Evolutionary conservation across 495 filamentous ascomycete species (phyloP).

Genomic region (Podospora bellae-mahoneyi): DNA sequence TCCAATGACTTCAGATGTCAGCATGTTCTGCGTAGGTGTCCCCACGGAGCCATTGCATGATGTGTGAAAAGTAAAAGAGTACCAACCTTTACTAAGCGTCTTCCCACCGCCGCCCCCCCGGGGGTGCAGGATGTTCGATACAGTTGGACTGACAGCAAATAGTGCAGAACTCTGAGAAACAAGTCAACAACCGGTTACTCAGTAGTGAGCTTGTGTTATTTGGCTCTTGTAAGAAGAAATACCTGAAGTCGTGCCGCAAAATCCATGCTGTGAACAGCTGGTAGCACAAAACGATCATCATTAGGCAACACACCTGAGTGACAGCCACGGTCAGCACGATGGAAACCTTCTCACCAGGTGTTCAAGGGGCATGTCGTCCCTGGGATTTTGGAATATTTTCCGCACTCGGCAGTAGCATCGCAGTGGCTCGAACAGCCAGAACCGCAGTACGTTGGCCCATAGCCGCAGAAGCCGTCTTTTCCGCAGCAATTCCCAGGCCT

Average conservation of each 20-base stretch:
- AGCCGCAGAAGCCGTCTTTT: no score
- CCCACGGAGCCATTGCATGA: no score
- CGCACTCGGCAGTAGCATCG: constrained; percentile 35
- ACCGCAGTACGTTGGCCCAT: constrained; percentile 19
- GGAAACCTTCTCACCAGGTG: constrained; percentile 6
- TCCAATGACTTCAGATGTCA: background rate
- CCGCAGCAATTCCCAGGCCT: no score
- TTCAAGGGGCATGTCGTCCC: constrained; percentile 32
- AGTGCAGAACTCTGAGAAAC: background rate
- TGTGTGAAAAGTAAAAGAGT: no score
- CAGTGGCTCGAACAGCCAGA: constrained; percentile 29
- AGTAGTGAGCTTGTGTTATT: no score
- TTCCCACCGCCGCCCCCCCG: background rate
- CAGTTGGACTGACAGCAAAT: background rate
- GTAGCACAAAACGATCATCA: no score
- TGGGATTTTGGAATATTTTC: constrained; percentile 23
- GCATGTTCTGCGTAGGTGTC: no score
- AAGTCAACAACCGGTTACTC: no score
- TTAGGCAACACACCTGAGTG: no score
- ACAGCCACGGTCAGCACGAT: no score
- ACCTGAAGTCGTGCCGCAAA: constrained; percentile 13
- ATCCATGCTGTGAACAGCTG: background rate
- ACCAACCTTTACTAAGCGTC: no score
- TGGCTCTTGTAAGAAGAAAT: no score
- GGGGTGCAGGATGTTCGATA: background rate